Evolutionary conservation across 805 yeast genomes (phyloP).

Genomic region (Starmerella gropengiesseri): DNA sequence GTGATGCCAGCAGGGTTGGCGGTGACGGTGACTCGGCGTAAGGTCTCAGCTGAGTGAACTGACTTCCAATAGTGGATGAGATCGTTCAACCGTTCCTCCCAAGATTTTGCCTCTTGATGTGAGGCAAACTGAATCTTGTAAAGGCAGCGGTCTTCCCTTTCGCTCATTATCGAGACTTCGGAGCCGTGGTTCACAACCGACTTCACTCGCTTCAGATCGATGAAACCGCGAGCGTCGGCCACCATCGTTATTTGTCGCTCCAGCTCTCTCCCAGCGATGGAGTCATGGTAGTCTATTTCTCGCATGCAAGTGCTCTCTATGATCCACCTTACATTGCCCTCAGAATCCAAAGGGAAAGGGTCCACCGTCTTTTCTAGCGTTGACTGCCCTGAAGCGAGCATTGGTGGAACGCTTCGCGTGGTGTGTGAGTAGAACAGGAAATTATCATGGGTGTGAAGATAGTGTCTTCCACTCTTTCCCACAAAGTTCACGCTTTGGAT

Average conservation of each 20-base stretch:
- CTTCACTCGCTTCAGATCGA: constrained; percentile 47
- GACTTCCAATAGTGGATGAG: constrained; percentile 50
- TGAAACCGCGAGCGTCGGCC: constrained; percentile 45
- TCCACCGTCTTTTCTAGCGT: constrained; percentile 32
- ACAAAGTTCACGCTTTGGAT: constrained; percentile 29
- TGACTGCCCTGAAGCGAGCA: constrained; percentile 25
- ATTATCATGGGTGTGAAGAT: constrained; percentile 53
- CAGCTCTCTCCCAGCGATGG: constrained; percentile 50
- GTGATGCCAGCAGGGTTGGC: constrained; percentile 27
- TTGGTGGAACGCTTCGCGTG: constrained; percentile 48
- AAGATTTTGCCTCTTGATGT: constrained; percentile 39
- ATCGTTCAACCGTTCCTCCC: constrained; percentile 47
- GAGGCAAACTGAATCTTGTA: constrained; percentile 9
- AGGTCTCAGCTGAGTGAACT: constrained; percentile 34
- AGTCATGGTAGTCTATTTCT: constrained; percentile 43
- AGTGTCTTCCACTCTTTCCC: constrained; percentile 32
- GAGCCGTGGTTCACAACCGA: constrained; percentile 24
- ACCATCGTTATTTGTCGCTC: constrained; percentile 50
- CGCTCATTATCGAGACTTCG: neutral
- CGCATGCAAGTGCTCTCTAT: constrained; percentile 28
- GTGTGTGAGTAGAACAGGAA: constrained; percentile 49
- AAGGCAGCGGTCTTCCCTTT: neutral
- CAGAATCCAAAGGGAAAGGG: constrained; percentile 44
- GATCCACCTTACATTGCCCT: constrained; percentile 49
- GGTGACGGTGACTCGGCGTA: constrained; percentile 10